Conservation (phyloP, 164 flowering plant genomes). For the Saururus chinensis region DNA sequence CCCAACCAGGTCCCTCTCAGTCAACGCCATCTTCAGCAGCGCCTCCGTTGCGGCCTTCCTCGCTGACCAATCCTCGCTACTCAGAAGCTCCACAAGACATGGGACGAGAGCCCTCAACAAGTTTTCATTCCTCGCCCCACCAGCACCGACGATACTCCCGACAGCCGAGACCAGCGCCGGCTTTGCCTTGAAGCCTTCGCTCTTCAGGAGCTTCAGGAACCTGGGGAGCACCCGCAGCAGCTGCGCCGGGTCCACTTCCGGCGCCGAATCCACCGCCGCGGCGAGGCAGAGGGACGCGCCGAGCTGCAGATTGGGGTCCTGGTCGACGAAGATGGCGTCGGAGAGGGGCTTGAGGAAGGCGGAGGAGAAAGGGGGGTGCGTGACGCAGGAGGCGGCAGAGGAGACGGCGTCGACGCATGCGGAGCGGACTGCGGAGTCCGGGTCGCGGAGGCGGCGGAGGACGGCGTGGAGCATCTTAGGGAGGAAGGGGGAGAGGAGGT, state of each 20-base stretch:
- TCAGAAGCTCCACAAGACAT: constrained; percentile 47
- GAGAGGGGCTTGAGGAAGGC: constrained; percentile 47
- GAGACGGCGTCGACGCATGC: constrained; percentile 46
- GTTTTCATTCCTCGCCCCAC: constrained; percentile 27
- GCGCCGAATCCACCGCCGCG: constrained; percentile 53
- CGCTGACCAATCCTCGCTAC: constrained; percentile 78
- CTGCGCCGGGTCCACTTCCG: constrained; percentile 41
- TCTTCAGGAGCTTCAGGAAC: constrained; percentile 54
- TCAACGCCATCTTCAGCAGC: constrained; percentile 47
- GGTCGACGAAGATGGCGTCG: constrained; percentile 67
- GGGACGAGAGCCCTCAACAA: constrained; percentile 39
- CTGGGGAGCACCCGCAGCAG: constrained; percentile 43
- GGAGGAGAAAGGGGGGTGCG: constrained; percentile 29
- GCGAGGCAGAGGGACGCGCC: constrained; percentile 74
- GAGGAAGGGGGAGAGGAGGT: constrained; percentile 43
- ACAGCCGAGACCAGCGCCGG: constrained; percentile 48
- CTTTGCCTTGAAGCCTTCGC: constrained; percentile 64
- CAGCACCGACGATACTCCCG: constrained; percentile 46
- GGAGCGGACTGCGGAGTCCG: constrained; percentile 58
- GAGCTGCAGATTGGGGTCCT: constrained; percentile 55
- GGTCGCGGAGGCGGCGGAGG: constrained; percentile 60
- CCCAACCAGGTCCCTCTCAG: constrained; percentile 41
- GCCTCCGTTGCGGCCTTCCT: constrained; percentile 81
- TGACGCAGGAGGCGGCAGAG: constrained; percentile 32
- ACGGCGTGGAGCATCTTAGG: constrained; percentile 47